Evolutionary conservation across 1,284 basidiomycete genomes (phyloP), one percentile per base, ranked within the genome.

Genomic region (Entoloma clypeatum): DNA sequence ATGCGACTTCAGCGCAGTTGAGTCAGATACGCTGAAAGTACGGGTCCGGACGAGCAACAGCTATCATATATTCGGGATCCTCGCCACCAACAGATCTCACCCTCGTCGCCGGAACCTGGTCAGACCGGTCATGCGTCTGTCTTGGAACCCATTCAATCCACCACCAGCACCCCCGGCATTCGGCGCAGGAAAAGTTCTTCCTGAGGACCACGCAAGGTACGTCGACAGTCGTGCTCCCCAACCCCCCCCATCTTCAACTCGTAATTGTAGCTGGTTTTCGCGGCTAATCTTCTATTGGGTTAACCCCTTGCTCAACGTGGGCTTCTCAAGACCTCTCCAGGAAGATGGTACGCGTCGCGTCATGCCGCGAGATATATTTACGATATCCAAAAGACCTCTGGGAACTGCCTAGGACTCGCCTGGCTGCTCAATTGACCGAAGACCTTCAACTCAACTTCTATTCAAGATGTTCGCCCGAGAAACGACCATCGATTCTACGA

Each of bases 401-500:
- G 69, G 51, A 64, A 16, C 58, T 74, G 5, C 69, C 70, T 0
- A 14, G 48, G 1, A 19, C 46, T 5, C 55, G 53, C 1, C 55
- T 61, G n/a, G 68, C 70, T 0, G 51, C 45, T 3, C 39, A 44
- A 10, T 49, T 72, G n/a, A 61, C 66, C 14, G 57, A 65, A 34
- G 46, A 47, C 5, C 41, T 74, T 3, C 69, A 73, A 44, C 44
- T 45, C 4, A 57, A 64, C 16, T 75, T 76, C 52, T 79, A 72
- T 49, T 48, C 48, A 5, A 63, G 75, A 13, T 74, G 73, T 52
- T 60, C 71, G 3, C 75, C 75, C 1, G 64, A 69, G 26, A 62
- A 70, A 36, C 63, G 74, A 5, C 75, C 76, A 16, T 48, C 14
- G 7, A 24, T 30, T 45, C 10, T 57, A 52, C 37, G 47, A 47